phyloP scores from a whole-genome alignment of 2,329 filamentous ascomycete genomes.

The Verticillium dahliae region DNA sequence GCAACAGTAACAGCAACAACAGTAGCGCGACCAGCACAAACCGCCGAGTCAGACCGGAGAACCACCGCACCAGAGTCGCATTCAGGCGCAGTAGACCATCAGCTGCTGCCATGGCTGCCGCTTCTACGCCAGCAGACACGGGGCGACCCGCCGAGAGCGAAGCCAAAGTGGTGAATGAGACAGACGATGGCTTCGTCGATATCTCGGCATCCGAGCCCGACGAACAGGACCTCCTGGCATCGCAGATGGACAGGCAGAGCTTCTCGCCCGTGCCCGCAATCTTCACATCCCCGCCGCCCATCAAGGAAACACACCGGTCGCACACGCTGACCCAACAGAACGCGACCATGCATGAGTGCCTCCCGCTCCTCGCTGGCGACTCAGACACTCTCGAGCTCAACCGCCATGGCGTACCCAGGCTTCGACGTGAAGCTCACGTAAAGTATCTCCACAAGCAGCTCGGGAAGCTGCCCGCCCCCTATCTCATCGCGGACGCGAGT shows the following conservation, averaged over 20 bases:
- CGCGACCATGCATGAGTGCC: conserved; percentile 59
- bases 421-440: conserved; percentile 59
- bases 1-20: background rate
- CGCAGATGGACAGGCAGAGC: background rate
- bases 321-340: conserved; percentile 57
- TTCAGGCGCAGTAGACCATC: conserved; percentile 18
- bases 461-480: conserved; percentile 59
- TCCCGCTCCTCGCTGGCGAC: conserved; percentile 59
- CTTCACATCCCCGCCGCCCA: conserved; percentile 51
- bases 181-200: conserved; percentile 10
- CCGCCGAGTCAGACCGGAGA: conserved; percentile 10
- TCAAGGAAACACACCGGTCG: conserved; percentile 63
- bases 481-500: conserved; percentile 74
- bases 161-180: background rate
- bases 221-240: conserved; percentile 4
- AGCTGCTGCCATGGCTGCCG: conserved; percentile 7
- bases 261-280: conserved; percentile 40
- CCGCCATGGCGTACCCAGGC: conserved; percentile 62
- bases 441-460: conserved; percentile 55
- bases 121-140: background rate
- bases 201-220: background rate
- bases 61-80: conserved; percentile 23
- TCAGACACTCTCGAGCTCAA: conserved; percentile 53
- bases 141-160: background rate
- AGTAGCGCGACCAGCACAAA: conserved; percentile 5